These are phyloP conservation scores for Larix kaempferi DNA, from an alignment of 75 land plant genomes.

Conservation along the genomic window DNA sequence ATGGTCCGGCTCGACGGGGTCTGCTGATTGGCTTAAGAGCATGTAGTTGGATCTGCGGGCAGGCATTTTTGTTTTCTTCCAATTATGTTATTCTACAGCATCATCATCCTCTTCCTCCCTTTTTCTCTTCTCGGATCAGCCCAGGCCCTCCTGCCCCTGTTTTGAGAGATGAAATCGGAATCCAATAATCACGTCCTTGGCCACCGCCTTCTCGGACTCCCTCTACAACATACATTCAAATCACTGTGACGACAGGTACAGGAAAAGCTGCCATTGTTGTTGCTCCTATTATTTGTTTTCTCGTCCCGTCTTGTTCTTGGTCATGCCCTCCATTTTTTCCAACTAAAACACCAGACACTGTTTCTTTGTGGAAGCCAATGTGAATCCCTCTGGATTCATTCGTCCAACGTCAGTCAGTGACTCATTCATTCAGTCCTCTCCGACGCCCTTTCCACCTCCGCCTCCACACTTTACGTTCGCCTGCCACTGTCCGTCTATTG, in stretches of 20 bases:
- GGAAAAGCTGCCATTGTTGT: not conserved
- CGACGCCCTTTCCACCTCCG: not conserved
- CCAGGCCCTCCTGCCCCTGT: too few relatives aligned
- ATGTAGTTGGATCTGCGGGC: slow-evolving; percentile 48
- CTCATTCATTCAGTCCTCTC: not conserved
- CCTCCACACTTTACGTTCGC: too few relatives aligned
- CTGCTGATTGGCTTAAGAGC: slow-evolving; percentile 40
- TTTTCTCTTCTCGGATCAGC: not conserved
- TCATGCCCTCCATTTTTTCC: not conserved
- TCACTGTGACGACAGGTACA: too few relatives aligned
- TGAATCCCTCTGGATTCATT: not conserved
- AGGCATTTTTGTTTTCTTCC: slow-evolving; percentile 21
- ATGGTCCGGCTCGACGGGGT: slow-evolving; percentile 31
- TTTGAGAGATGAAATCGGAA: not conserved
- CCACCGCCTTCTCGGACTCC: not conserved
- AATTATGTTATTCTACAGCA: not conserved
- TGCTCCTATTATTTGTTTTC: not conserved
- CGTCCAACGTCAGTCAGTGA: not conserved
- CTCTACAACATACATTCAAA: too few relatives aligned
- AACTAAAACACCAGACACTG: not conserved
- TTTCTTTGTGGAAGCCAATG: not conserved
- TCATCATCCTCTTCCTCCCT: not conserved
- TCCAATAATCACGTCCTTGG: not conserved
- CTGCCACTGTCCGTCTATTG: not conserved
- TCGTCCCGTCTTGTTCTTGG: not conserved